A percentile compares a stretch with the other conserved stretches of the same genome.
These are phyloP conservation scores for Plasmodium knowlesi DNA, from an alignment of 169 alveolate species.

Conservation along the genomic window DNA sequence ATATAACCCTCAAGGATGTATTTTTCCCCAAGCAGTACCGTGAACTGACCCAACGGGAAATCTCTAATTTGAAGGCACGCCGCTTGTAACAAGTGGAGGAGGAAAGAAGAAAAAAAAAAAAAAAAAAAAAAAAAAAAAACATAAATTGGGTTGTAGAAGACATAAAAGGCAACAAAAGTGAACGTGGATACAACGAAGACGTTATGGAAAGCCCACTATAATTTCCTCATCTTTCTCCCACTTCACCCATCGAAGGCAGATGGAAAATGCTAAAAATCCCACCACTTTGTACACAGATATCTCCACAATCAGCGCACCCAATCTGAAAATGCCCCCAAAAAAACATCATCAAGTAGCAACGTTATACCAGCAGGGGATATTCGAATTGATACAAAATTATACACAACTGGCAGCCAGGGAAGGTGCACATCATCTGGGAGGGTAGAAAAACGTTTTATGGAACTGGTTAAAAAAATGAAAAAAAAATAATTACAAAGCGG, in stretches of 20 bases:
- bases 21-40: slow-evolving; percentile 67
- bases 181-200: background rate
- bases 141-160: no score
- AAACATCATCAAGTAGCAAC: background rate
- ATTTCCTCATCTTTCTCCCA: background rate
- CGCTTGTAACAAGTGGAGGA: background rate
- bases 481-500: background rate
- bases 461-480: background rate
- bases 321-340: background rate
- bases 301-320: background rate
- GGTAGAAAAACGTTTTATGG: background rate
- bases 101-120: background rate
- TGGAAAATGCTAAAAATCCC: background rate
- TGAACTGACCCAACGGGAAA: slow-evolving; percentile 42
- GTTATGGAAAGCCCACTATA: background rate
- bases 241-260: background rate
- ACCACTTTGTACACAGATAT: background rate
- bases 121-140: no score
- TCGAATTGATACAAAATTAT: background rate
- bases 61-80: slow-evolving; percentile 43
- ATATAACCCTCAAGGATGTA: slow-evolving; percentile 59
- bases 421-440: background rate
- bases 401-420: background rate
- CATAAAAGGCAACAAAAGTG: background rate
- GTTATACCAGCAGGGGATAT: background rate